Percentiles rank a stretch among this genome's conserved stretches.
Evolutionary conservation across 768 basidiomycete genomes (phyloP).

Genomic region (Suillus hirtellus): DNA sequence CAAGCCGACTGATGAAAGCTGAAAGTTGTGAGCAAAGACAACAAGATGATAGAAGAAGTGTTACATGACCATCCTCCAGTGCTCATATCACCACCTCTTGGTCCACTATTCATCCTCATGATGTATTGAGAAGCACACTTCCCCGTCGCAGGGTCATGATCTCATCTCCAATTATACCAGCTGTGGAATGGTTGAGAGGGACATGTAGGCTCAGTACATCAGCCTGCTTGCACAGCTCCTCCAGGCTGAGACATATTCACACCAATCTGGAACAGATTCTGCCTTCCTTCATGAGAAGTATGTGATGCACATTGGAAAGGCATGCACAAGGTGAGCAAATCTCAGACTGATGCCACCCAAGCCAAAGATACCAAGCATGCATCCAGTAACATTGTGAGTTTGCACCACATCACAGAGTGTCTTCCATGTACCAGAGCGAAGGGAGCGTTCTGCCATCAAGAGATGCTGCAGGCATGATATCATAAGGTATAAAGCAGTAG

Average conservation of each 20-base stretch:
- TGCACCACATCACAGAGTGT: conserved; percentile 43
- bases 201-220: conserved; percentile 85
- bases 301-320: conserved; percentile 84
- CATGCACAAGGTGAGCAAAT: conserved; percentile 63
- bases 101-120: conserved; percentile 82
- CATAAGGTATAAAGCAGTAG: conserved; percentile 75
- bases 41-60: conserved; percentile 36
- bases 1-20: conserved; percentile 79
- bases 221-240: conserved; percentile 56
- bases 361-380: conserved; percentile 67
- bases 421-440: conserved; percentile 60
- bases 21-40: conserved; percentile 6
- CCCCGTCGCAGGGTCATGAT: conserved; percentile 74
- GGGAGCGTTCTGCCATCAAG: conserved; percentile 53
- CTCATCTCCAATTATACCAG: conserved; percentile 69
- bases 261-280: too few species aligned
- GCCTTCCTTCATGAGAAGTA: conserved; percentile 52
- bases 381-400: conserved; percentile 61
- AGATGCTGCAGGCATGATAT: conserved; percentile 72
- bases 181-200: conserved; percentile 71
- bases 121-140: conserved; percentile 77
- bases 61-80: conserved; percentile 78
- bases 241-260: not conserved
- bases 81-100: conserved; percentile 84
- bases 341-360: conserved; percentile 71